These are phyloP conservation scores for Lactarius akahatsu DNA, from an alignment of 768 basidiomycete genomes.

Conservation along the genomic window DNA sequence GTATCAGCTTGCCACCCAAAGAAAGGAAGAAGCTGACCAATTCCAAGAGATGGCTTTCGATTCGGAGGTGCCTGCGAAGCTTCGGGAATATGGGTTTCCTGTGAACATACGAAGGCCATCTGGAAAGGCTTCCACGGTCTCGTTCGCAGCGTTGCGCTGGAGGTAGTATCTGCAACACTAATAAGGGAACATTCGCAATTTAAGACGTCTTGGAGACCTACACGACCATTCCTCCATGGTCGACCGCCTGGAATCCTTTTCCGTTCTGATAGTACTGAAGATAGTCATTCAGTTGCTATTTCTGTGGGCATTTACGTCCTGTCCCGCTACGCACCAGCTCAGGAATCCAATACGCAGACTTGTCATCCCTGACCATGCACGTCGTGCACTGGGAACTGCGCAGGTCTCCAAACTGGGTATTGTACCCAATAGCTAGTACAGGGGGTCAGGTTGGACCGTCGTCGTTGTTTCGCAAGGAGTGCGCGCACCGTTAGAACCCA, in stretches of 20 bases:
- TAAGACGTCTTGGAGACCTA: slow-evolving; percentile 4
- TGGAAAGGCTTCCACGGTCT: slow-evolving; percentile 25
- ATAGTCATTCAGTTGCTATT: slow-evolving; percentile 8
- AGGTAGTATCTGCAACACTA: slow-evolving; percentile 22
- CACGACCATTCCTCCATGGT: slow-evolving; percentile 28
- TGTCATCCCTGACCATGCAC: slow-evolving; percentile 27
- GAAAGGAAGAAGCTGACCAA: slow-evolving; percentile 17
- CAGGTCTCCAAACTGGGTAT: slow-evolving; percentile 19
- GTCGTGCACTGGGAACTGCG: slow-evolving; percentile 22
- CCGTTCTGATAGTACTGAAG: slow-evolving; percentile 21
- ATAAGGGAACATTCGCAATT: neutral
- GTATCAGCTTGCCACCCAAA: neutral
- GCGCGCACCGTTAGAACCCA: slow-evolving; percentile 24
- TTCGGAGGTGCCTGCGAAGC: slow-evolving; percentile 30
- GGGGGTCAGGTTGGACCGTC: neutral
- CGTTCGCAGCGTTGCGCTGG: slow-evolving; percentile 8
- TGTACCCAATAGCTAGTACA: slow-evolving; percentile 17
- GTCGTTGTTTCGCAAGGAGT: too few relatives aligned
- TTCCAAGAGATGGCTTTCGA: slow-evolving; percentile 32
- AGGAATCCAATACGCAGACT: slow-evolving; percentile 27
- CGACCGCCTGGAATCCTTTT: slow-evolving; percentile 19
- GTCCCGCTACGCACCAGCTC: slow-evolving; percentile 10
- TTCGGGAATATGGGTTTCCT: slow-evolving; percentile 33
- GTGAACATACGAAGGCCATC: slow-evolving; percentile 31
- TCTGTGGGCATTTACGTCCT: neutral